Evolutionary conservation across 2,329 filamentous ascomycete species (phyloP).

Genomic region (Kalaharituber pfeilii): DNA sequence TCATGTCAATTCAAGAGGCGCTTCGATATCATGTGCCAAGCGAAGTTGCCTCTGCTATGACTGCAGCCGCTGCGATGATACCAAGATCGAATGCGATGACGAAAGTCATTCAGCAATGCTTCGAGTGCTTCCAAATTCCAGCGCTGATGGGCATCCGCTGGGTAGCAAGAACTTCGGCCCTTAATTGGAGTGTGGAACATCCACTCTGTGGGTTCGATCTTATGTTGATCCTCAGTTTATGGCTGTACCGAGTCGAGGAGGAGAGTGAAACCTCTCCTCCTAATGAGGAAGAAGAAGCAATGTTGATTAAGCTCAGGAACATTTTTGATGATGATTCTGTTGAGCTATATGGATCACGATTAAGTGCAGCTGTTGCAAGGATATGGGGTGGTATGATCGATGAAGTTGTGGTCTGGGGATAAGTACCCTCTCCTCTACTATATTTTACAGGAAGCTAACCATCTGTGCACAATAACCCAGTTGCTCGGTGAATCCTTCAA

Average conservation of each 20-base stretch:
- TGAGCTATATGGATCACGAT: slow-evolving; percentile 59
- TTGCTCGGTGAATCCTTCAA: slow-evolving; percentile 98
- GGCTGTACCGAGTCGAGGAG: slow-evolving; percentile 98
- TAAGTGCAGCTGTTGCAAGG: slow-evolving; percentile 87
- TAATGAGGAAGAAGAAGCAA: slow-evolving; percentile 62
- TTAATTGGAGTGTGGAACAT: slow-evolving; percentile 98
- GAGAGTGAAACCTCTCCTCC: slow-evolving; percentile 64
- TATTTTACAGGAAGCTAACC: slow-evolving; percentile 30
- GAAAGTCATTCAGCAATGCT: slow-evolving; percentile 95
- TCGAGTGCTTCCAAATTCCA: slow-evolving; percentile 91
- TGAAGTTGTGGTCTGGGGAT: slow-evolving; percentile 98
- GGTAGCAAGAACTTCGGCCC: slow-evolving; percentile 93
- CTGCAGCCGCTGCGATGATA: slow-evolving; percentile 77
- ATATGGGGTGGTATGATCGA: slow-evolving; percentile 98
- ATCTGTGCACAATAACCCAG: slow-evolving; percentile 53
- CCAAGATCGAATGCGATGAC: slow-evolving; percentile 95
- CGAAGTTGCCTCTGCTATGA: slow-evolving; percentile 94
- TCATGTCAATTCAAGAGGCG: slow-evolving; percentile 91
- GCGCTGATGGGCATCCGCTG: slow-evolving; percentile 88
- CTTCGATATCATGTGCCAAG: slow-evolving; percentile 93
- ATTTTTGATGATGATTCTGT: slow-evolving; percentile 83
- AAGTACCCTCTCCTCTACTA: slow-evolving; percentile 34
- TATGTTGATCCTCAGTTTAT: slow-evolving; percentile 93
- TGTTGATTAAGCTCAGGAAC: slow-evolving; percentile 84
- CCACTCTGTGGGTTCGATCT: slow-evolving; percentile 90